These are phyloP conservation scores for Oryza glaberrima DNA, from an alignment of 176 grass and related monocot genomes.

Conservation along the genomic window DNA sequence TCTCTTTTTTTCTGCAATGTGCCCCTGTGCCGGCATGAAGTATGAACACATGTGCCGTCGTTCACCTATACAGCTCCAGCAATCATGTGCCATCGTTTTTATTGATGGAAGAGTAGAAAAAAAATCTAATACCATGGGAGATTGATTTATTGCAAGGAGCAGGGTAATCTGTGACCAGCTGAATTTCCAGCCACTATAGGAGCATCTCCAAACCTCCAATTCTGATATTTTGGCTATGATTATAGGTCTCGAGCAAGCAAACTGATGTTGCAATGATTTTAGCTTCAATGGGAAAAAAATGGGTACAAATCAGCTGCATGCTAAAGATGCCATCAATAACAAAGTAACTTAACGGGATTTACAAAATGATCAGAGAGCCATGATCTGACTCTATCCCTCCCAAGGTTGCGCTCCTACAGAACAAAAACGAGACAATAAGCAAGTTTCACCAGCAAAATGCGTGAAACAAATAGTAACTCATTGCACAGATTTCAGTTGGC, in stretches of 20 bases:
- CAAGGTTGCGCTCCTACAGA: constrained; percentile 55
- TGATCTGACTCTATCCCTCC: constrained; percentile 52
- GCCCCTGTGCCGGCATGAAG: too few species aligned
- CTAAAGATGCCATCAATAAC: background rate
- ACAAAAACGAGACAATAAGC: background rate
- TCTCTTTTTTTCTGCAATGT: too few species aligned
- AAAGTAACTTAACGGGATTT: background rate
- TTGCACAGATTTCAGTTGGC: background rate
- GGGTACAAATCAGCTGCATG: background rate
- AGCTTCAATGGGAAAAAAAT: constrained; percentile 33
- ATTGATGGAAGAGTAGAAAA: background rate
- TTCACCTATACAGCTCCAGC: too few species aligned
- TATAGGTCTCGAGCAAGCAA: constrained; percentile 50
- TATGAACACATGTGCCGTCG: too few species aligned
- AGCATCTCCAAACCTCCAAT: constrained; percentile 44
- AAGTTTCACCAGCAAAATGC: background rate
- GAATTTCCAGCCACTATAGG: background rate
- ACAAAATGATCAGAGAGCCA: background rate
- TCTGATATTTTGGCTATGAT: constrained; percentile 55
- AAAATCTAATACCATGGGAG: background rate
- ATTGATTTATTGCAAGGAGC: background rate
- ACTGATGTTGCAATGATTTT: constrained; percentile 50
- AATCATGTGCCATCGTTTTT: background rate
- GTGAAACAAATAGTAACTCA: background rate
- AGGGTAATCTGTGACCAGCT: constrained; percentile 12